Evolutionary conservation across 352 stramenopile species (phyloP).

Genomic region (Globisporangium cederbergense): DNA sequence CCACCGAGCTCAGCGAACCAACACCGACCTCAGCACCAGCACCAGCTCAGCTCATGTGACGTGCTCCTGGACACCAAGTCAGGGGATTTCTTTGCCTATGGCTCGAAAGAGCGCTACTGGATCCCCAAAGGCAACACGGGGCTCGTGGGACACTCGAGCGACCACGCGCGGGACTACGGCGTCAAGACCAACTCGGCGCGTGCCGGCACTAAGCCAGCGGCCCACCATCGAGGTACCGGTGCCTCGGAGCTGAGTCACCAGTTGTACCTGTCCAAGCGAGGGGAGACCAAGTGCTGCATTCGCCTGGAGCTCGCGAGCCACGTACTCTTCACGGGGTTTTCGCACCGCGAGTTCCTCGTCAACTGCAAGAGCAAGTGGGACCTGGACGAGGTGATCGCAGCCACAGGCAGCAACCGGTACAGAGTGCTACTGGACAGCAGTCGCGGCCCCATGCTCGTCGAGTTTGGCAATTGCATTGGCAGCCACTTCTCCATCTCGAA

Average conservation of each 20-base stretch:
- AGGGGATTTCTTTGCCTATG: conserved; percentile 68
- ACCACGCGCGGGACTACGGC: conserved; percentile 54
- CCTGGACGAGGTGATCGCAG: conserved; percentile 71
- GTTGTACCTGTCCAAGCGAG: conserved; percentile 47
- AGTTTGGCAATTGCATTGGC: conserved; percentile 79
- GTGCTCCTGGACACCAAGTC: conserved; percentile 70
- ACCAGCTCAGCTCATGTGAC: conserved; percentile 14
- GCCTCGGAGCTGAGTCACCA: conserved; percentile 25
- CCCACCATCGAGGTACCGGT: conserved; percentile 16
- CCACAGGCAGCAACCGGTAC: conserved; percentile 71
- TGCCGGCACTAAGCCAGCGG: conserved; percentile 43
- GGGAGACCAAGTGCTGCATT: conserved; percentile 61
- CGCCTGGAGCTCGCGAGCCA: conserved; percentile 55
- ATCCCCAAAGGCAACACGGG: conserved; percentile 74
- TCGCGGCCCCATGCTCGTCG: conserved; percentile 71
- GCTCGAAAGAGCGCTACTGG: conserved; percentile 34
- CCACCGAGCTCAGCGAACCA: conserved; percentile 4
- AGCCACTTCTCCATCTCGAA: conserved; percentile 53
- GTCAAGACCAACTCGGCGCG: conserved; percentile 57
- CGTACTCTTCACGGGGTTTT: conserved; percentile 29
- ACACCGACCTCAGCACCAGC: not conserved
- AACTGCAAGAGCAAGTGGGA: conserved; percentile 80
- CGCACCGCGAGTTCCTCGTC: conserved; percentile 49
- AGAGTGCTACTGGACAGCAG: conserved; percentile 75
- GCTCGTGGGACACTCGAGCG: conserved; percentile 61